Percentiles rank a stretch among this genome's conserved stretches.
Evolutionary conservation across 352 stramenopile species (phyloP).

Genomic region (Globisporangium lucens): DNA sequence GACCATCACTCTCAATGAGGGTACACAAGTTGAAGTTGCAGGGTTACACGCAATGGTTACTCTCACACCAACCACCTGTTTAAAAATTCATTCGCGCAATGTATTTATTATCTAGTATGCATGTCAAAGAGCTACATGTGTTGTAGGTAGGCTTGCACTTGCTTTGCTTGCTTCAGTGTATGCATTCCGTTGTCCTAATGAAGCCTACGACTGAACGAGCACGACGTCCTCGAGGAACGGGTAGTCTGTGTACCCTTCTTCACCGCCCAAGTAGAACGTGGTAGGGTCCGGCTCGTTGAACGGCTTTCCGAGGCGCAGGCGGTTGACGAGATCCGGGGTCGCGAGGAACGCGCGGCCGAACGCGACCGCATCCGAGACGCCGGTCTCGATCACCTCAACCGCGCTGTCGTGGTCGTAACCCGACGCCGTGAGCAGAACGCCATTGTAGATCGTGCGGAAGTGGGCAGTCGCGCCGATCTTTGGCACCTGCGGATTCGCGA

Average conservation of each 20-base stretch:
- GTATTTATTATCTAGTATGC: background rate
- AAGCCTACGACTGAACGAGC: background rate
- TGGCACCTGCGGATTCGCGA: constrained; percentile 17
- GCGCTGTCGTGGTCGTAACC: constrained; percentile 27
- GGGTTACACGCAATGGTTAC: background rate
- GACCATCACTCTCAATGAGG: background rate
- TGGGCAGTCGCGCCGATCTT: constrained; percentile 29
- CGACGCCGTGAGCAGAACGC: constrained; percentile 28
- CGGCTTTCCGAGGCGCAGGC: constrained; percentile 22
- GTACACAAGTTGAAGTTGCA: background rate
- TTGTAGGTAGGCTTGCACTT: background rate
- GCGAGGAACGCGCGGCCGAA: constrained; percentile 49
- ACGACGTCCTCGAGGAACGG: constrained; percentile 4
- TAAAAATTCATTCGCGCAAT: background rate
- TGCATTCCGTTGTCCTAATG: background rate
- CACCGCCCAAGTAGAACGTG: constrained; percentile 27
- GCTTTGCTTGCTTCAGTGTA: background rate
- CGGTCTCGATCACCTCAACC: constrained; percentile 18
- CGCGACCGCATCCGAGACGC: constrained; percentile 29
- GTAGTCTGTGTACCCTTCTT: constrained; percentile 28
- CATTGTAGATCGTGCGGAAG: constrained; percentile 32
- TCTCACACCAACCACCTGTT: background rate
- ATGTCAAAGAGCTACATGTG: background rate
- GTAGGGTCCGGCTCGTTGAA: constrained; percentile 28
- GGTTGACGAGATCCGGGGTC: constrained; percentile 41